Base-by-base conservation (phyloP, 2,329 filamentous ascomycete genomes). In the Emydomyces testavorans region DNA sequence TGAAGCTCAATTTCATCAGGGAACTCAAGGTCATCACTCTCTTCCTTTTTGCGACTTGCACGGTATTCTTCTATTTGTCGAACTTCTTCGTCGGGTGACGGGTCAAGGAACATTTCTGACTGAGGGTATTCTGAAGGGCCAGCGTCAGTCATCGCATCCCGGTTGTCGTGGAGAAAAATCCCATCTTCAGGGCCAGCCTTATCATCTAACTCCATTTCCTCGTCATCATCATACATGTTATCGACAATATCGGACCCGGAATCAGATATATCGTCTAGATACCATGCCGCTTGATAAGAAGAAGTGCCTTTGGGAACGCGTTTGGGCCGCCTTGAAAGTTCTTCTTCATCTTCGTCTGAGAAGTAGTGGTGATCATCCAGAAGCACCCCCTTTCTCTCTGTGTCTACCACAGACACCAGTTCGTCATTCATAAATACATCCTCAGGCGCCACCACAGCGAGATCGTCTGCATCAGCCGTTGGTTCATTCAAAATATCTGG, bases 301-400 rank as follows among this genome's bases (percentile, higher is more conserved):
- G 92, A 96, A 2, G 92, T 98, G 53, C 92, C 92, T 65, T 82
- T 85, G 0, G 92, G 92, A 18, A 98, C 68, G 53, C 79, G 79
- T 66, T 82, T 92, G 5, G 85, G 85, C 26, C 70, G 68, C 29
- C 74, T 67, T 15, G 79, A 70, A 15, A 75, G 70, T 46, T 79
- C 72, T 3, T 65, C 69, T 46, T 92, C 83, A 39, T 92, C 87
- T 36, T 96, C 90, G 36, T 96, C 90, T 0, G 89, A 89, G 62
- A 96, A 98, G 65, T 98, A 98, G 63, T 96, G 90, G 64, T 98
- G 90, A 56, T 96, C 90, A 56, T 98, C 92, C 7, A 98, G 74
- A 34, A 98, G 71, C 1, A 98, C 92, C 54, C 90, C 92, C 67
- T 90, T 94, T 61, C 82, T 81, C 36, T 75, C 72, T 1, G 71